These are phyloP conservation scores for Taxillus chinensis DNA, from an alignment of 164 flowering plant species.

Conservation along the genomic window DNA sequence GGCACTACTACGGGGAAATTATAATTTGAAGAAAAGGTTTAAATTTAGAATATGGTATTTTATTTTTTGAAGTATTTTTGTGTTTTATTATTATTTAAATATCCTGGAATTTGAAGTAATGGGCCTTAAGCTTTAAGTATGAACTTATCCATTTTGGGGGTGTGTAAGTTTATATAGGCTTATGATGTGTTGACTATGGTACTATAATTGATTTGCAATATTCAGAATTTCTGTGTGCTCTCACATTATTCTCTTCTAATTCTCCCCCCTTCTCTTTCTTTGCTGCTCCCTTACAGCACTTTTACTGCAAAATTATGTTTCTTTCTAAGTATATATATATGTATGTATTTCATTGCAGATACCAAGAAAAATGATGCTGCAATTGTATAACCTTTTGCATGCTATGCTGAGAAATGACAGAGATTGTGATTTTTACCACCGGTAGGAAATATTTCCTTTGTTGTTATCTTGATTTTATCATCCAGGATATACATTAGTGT, in stretches of 20 bases:
- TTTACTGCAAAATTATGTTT: not conserved
- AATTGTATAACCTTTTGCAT: conserved; percentile 84
- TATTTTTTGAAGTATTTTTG: no score
- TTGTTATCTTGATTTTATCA: not conserved
- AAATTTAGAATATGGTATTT: no score
- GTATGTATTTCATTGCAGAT: conserved; percentile 34
- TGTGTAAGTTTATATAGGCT: no score
- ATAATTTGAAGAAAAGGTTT: no score
- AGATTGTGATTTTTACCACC: conserved; percentile 91
- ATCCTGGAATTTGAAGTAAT: no score
- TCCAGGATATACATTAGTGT: not conserved
- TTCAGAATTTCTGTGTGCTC: no score
- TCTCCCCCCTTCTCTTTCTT: not conserved
- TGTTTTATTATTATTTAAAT: no score
- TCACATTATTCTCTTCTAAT: not conserved
- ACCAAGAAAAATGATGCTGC: conserved; percentile 97
- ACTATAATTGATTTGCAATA: no score
- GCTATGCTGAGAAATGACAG: conserved; percentile 63
- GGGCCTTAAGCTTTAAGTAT: no score
- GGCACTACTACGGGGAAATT: no score
- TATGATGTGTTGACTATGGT: no score
- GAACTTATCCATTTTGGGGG: no score
- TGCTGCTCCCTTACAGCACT: not conserved
- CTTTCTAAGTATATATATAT: not conserved
- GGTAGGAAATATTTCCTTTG: conserved; percentile 29